Evolutionary conservation across 2,329 filamentous ascomycete species (phyloP), one percentile per base, ranked within the genome.

Genomic region (Claviceps sp.): DNA sequence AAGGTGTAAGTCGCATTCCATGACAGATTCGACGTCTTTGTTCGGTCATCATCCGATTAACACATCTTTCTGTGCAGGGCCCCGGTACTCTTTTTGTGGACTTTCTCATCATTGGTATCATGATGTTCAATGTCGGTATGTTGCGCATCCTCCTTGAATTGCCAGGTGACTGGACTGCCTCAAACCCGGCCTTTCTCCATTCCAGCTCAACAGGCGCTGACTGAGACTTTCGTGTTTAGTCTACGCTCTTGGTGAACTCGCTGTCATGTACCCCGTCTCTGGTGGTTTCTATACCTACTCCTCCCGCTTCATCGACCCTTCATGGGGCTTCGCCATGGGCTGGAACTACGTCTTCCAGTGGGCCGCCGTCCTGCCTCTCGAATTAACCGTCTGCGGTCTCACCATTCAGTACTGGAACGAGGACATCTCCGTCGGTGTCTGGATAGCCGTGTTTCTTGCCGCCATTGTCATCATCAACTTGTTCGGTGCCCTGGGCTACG

Each of bases 271-370:
- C 56, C 78, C 77, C 18, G 72, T 80, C 60, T 77, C 76, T 58
- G 77, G 77, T 61, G 75, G 74, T 54, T 81, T 81, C 69, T 79
- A 77, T 60, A 76, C 74, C 20, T 80, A 78, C 66, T 76, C 73
- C 36, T 69, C 72, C 45, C 76, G 78, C 50, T 81, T 81, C 58
- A 76, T 81, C 54, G 77, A 78, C 59, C 77, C 77, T 38, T 74
- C 77, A 2, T 80, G 76, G 73, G 72, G 72, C 54, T 75, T 75
- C 56, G 72, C 72, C 54, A 74, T 75, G 72, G 72, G 72, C 51
- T 73, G 70, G 71, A 74, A 75, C 58, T 72, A 71, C 52, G 65
- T 72, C 50, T 66, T 75, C 54, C 72, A 74, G 59, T 75, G 72
- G 72, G 65, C 69, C 46, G 63, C 69, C 40, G 72, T 74, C 24